These are phyloP conservation scores for Hirsutella thompsonii DNA, from an alignment of 2,329 filamentous ascomycete genomes.

Conservation along the genomic window DNA sequence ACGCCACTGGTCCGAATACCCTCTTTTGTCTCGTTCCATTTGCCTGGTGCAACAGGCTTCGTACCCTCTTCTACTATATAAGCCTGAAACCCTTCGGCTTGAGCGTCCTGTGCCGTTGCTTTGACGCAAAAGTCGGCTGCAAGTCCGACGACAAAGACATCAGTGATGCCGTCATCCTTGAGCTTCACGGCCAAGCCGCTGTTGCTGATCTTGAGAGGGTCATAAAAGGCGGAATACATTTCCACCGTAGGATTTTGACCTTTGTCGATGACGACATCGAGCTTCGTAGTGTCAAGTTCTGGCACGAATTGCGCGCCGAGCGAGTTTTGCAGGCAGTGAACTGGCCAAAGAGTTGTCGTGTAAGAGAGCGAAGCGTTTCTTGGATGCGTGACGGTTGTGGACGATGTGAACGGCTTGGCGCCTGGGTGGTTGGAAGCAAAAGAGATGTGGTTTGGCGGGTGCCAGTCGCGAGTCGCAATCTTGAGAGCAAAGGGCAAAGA, in stretches of 20 bases:
- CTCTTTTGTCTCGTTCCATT: neutral
- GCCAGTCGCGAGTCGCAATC: conserved; percentile 83
- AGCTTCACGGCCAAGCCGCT: neutral
- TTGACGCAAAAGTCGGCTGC: conserved; percentile 87
- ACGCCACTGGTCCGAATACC: conserved; percentile 15
- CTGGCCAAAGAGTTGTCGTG: conserved; percentile 68
- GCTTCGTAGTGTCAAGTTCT: conserved; percentile 47
- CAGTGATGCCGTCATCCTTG: too few relatives aligned
- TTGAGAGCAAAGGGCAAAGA: conserved; percentile 56
- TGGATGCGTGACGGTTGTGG: conserved; percentile 43
- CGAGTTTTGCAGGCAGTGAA: conserved; percentile 72
- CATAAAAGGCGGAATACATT: conserved; percentile 88
- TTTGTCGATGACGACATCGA: conserved; percentile 66
- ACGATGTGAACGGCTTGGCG: conserved; percentile 50
- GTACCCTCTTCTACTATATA: conserved; percentile 71
- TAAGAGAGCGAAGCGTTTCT: conserved; percentile 48
- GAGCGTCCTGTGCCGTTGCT: conserved; percentile 66
- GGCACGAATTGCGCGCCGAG: conserved; percentile 60
- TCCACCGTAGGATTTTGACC: conserved; percentile 62
- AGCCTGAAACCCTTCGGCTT: conserved; percentile 60
- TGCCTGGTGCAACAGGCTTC: conserved; percentile 20
- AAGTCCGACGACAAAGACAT: conserved; percentile 55
- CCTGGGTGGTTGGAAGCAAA: conserved; percentile 69
- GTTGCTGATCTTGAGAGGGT: conserved; percentile 30
- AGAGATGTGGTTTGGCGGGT: conserved; percentile 71